A percentile compares a stretch with the other conserved stretches of the same genome.
Conservation (phyloP, 441 rosid species). For the Populus hybrid region DNA sequence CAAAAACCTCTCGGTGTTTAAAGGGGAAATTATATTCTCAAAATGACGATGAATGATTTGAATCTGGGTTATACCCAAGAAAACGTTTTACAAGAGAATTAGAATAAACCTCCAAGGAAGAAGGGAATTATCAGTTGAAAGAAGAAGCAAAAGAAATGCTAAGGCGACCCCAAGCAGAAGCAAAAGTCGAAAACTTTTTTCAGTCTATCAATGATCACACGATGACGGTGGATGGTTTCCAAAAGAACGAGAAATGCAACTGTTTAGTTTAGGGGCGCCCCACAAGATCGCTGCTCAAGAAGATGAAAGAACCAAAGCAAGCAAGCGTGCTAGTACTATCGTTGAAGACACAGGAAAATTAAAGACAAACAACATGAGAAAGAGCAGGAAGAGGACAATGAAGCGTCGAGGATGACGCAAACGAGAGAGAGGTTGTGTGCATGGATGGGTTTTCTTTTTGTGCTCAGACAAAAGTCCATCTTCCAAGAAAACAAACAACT, state of each 20-base stretch:
- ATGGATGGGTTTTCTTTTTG: conserved; percentile 41
- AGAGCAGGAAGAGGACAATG: background rate
- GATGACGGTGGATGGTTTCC: background rate
- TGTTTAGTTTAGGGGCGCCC: conserved; percentile 6
- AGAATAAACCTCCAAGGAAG: conserved; percentile 10
- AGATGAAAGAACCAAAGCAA: conserved; percentile 5
- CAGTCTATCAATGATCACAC: conserved; percentile 1
- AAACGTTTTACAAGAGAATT: background rate
- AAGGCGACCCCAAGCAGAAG: background rate
- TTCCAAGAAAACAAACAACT: conserved; percentile 26
- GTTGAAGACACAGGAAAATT: background rate
- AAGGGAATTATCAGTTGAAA: background rate
- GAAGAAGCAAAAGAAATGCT: conserved; percentile 8
- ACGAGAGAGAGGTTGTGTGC: conserved; percentile 33
- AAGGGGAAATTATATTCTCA: background rate
- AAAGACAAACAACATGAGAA: background rate
- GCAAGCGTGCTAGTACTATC: background rate
- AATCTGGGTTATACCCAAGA: background rate
- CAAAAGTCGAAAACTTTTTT: conserved; percentile 16
- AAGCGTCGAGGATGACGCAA: conserved; percentile 23
- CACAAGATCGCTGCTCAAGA: conserved; percentile 30
- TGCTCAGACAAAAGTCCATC: conserved; percentile 20
- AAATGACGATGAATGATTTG: conserved; percentile 2
- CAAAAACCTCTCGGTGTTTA: background rate
- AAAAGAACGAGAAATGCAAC: conserved; percentile 7